These are phyloP conservation scores for Nicotiana knightiana DNA, from an alignment of 257 asterid species.

Conservation along the genomic window DNA sequence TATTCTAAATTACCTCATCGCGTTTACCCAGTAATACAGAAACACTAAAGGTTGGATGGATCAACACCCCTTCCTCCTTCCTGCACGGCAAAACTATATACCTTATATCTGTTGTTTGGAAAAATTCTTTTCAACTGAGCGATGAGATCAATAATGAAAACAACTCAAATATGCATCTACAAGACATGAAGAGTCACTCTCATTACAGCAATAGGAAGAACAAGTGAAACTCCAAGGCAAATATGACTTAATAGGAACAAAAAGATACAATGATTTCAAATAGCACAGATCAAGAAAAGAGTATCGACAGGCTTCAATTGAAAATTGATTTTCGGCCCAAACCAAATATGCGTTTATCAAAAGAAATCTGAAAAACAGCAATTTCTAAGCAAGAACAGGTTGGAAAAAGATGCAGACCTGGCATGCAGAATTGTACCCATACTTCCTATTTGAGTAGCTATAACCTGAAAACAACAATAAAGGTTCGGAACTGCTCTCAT, in stretches of 20 bases:
- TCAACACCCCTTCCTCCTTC: slow-evolving; percentile 79
- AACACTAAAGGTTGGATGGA: slow-evolving; percentile 66
- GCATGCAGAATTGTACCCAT: slow-evolving; percentile 93
- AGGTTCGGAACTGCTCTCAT: background rate
- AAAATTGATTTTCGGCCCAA: background rate
- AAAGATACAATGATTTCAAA: background rate
- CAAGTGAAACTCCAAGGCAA: background rate
- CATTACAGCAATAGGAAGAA: background rate
- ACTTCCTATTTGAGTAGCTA: slow-evolving; percentile 92
- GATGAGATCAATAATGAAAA: background rate
- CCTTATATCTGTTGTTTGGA: background rate
- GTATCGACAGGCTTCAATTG: background rate
- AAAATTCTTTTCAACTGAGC: background rate
- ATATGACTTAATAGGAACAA: background rate
- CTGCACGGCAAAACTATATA: slow-evolving; percentile 32
- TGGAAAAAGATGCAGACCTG: slow-evolving; percentile 33
- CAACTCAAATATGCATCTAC: background rate
- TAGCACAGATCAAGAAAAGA: background rate
- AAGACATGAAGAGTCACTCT: background rate
- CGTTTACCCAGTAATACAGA: slow-evolving; percentile 75
- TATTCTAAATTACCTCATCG: slow-evolving; percentile 52
- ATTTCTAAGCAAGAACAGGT: background rate
- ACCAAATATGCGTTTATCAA: background rate
- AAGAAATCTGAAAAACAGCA: background rate
- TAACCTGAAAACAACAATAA: slow-evolving; percentile 39